Conservation (phyloP, 306 rosid species). For the Acacia melanoxylon region DNA sequence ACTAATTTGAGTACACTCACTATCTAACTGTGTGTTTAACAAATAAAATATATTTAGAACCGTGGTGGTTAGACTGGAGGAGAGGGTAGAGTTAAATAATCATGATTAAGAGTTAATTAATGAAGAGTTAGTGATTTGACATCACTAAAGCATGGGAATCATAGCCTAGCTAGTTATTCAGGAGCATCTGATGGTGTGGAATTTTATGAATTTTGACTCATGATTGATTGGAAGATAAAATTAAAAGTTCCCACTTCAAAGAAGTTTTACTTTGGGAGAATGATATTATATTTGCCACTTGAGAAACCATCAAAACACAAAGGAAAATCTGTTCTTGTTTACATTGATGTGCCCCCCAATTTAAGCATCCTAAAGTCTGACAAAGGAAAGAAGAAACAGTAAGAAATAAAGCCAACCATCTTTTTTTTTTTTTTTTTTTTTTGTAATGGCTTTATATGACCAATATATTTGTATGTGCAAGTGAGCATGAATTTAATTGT, state of each 20-base stretch:
- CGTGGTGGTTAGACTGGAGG: not conserved
- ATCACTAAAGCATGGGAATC: slow-evolving; percentile 47
- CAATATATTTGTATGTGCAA: not conserved
- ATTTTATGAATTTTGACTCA: slow-evolving; percentile 42
- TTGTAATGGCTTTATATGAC: not conserved
- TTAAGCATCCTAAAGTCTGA: not conserved
- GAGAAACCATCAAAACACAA: not conserved
- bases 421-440: not conserved
- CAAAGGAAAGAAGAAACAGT: not conserved
- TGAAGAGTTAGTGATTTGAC: slow-evolving; percentile 57
- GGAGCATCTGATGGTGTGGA: slow-evolving; percentile 29
- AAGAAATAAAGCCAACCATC: not conserved
- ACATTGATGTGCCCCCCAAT: slow-evolving; percentile 18
- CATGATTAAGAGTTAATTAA: slow-evolving; percentile 3
- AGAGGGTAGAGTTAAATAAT: not conserved
- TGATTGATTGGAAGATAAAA: slow-evolving; percentile 45
- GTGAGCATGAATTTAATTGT: not conserved
- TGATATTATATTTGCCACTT: slow-evolving; percentile 29
- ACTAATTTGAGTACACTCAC: not conserved
- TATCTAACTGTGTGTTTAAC: not conserved
- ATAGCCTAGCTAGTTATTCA: slow-evolving; percentile 17
- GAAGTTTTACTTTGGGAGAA: slow-evolving; percentile 18
- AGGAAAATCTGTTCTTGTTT: not conserved
- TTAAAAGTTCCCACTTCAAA: slow-evolving; percentile 30
- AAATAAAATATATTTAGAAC: not conserved